Base-by-base conservation (phyloP, 2,329 filamentous ascomycete genomes). In the Neopestalotiopsis clavispora region DNA sequence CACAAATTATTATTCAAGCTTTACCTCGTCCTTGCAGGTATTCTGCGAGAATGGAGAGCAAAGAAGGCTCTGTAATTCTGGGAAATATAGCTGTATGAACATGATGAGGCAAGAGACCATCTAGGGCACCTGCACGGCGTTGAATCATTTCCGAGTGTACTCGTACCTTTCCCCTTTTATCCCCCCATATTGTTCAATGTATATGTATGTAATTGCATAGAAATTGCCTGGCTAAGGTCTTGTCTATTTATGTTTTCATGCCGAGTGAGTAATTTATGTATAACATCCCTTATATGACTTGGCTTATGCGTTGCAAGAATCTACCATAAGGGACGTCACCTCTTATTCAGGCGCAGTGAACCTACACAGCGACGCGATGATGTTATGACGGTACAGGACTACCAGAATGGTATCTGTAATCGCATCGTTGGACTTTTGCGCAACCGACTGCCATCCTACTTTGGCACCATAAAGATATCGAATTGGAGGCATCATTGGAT, bases 1-100 rank as follows among this genome's bases (percentile, higher is more conserved):
- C 93, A 97, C 77, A 85, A 87, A 34, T 79, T 91, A 17, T 88
- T 97, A 68, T 87, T 97, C 69, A 88, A 89, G 71, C 74, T 91
- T 4, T 97, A 95, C 80, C 92, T 93, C 72, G 75, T 90, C 6
- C 76, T 92, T 1, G 80, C 92, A n/a, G 82, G 82, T 30, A 71
- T 84, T 3, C 71, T 86, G 34, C 68, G 69, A 1, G 73, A 75
- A 70, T 38, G 75, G 10, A 40, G 32, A 40, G 20, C 59, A 14
- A 62, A 52, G 34, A 38, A 38, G 34, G 34, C 10, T 38, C 6
- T 38, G 6, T 38, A 10, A 38, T 38, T 28, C n/a, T 20, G 6
- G 57, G n/a, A 20, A 6, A 30, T 20, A 30, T 4, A 59, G 23
- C 13, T n/a, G 49, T 14, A n/a, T 20, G 49, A 14, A 12, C 17